Evolutionary conservation across 257 asterid genomes (phyloP), one percentile per base, ranked within the genome.

Genomic region (Lycium barbarum): DNA sequence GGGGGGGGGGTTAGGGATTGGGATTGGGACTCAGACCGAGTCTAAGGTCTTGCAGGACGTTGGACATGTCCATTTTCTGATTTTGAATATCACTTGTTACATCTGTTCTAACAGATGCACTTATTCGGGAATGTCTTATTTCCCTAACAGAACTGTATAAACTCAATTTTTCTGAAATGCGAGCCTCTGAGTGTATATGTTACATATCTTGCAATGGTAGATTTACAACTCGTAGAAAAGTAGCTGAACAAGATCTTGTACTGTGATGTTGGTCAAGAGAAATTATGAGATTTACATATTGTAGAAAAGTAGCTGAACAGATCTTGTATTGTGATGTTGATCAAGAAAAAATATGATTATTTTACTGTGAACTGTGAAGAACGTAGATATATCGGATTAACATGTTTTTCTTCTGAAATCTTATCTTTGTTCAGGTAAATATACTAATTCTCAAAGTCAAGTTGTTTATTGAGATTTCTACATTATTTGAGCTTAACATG

Each of bases 181-280:
- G 12, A 26, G 3, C 20, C 13, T 74, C 43, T 20, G n/a, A 20
- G 43, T 22, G 81, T 74, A 49, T 36, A 20, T 74, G 62, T 17
- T 11, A 49, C 81, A 12, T 13, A 76, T 76, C 45, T 51, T 51
- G 62, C 13, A 51, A 7, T 12, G 26, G 13, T 51, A 51, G 43
- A 51, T 51, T 73, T 76, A 14, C 63, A 51, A 11, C 3, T 22
- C 26, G 47, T 76, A 76, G 82, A 76, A 13, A 51, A 26, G 82
- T 76, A 76, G 81, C 81, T 76, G 62, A 76, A 76, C 63, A 51
- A 47, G 43, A 47, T 74, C 20, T 22, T 74, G 61, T 74, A 74
- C 3, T 22, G 4, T 49, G 81, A 49, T 73, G 80, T 45, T 73
- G n/a, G 57, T 20, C 40, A 11, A 74, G 63, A 76, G 63, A 73